Evolutionary conservation across 257 asterid species (phyloP), one percentile per base, ranked within the genome.

Genomic region (Dorcoceras hygrometricum): DNA sequence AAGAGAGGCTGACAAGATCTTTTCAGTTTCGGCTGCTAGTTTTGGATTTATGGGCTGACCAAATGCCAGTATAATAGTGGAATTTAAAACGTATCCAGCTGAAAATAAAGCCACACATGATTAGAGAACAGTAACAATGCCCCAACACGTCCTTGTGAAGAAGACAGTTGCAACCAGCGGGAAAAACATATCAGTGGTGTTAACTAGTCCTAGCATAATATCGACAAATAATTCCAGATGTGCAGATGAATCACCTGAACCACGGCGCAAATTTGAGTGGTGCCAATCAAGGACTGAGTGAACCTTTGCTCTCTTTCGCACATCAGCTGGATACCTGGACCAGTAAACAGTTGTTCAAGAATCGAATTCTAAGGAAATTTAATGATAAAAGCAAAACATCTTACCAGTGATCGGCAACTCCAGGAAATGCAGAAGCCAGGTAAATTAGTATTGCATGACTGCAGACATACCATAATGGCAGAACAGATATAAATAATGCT

Each of bases 231-330:
- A 28, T 51, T 5, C 18, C 19, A 67, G 23, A 59, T 65, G 18
- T 63, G 25, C 24, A 63, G 8, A 55, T 12, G 59, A 53, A 57
- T 68, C 67, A 92, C 97, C 88, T 78, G 95, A 73, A 66, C 96
- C 98, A 34, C 84, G 83, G 6, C 96, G 95, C 75, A 89, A 61
- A 75, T 89, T 86, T 9, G 95, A 59, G 85, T 87, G 98, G 73
- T 92, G 98, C 98, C 98, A 92, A 73, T 92, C 97, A 39, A 92
- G 77, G 68, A 84, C 90, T 4, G 96, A 82, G 80, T 92, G 82
- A 61, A 87, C 65, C 78, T 83, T 82, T 24, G 96, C 93, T 73
- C 97, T 86, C 67, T 77, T 72, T 57, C 67, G 80, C 20, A 87
- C 53, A 74, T 89, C 97, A 55, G 86, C 65, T 12, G 98, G 98